phyloP scores from a whole-genome alignment of 73 alveolate genomes.

The Tetrahymena elliotti region DNA sequence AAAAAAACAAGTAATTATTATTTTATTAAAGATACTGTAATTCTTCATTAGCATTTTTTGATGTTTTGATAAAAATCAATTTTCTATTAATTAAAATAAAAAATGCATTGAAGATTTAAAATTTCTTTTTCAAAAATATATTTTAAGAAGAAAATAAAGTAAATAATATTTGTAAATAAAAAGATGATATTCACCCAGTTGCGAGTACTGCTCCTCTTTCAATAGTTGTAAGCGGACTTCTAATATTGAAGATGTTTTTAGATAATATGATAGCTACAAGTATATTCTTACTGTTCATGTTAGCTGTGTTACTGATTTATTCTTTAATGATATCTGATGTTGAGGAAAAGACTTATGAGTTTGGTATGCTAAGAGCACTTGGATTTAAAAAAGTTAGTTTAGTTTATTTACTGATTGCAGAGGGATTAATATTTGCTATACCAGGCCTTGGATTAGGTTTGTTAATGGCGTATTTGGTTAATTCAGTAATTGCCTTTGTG shows the following conservation, averaged over 20 bases:
- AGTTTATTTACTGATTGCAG: constrained; percentile 51
- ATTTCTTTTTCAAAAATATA: not conserved
- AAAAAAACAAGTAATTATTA: not conserved
- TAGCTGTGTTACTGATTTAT: constrained; percentile 75
- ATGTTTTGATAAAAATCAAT: no score
- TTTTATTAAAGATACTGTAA: not conserved
- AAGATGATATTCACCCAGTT: constrained; percentile 7
- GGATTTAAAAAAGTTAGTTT: constrained; percentile 70
- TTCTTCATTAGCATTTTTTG: not conserved
- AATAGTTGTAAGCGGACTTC: not conserved
- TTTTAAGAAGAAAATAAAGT: not conserved
- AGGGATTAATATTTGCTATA: constrained; percentile 73
- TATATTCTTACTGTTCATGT: constrained; percentile 68
- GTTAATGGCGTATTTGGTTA: constrained; percentile 41
- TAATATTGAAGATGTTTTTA: constrained; percentile 49
- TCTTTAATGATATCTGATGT: constrained; percentile 86
- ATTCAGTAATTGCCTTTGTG: constrained; percentile 11
- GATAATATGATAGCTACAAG: constrained; percentile 66
- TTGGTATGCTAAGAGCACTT: constrained; percentile 91
- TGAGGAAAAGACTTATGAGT: constrained; percentile 90
- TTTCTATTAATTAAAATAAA: no score
- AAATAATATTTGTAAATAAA: not conserved
- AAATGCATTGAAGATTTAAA: no score
- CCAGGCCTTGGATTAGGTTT: constrained; percentile 84
- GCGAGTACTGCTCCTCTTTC: constrained; percentile 12